Conservation (phyloP, 805 yeast species). For the Ogataea trehaloabstinens region DNA sequence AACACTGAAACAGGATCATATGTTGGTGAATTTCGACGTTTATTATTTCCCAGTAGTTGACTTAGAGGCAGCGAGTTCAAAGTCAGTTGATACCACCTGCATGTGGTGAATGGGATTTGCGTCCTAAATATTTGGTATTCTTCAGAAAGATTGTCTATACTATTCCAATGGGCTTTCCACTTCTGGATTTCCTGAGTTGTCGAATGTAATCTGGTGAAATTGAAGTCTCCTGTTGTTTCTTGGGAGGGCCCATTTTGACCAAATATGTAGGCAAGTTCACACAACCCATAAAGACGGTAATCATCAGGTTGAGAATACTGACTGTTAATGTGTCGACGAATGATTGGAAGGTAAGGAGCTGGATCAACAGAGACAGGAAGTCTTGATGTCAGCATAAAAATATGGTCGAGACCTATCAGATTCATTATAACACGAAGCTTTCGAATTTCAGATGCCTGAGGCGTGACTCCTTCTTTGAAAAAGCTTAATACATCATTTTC, state of each 20-base stretch:
- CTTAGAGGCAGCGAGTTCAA: constrained; percentile 4
- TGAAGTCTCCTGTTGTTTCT: constrained; percentile 1
- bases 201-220: constrained; percentile 3
- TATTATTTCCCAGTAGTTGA: constrained; percentile 4
- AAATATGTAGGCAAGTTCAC: constrained; percentile 3
- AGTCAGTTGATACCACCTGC: constrained; percentile 4
- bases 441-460: constrained; percentile 2
- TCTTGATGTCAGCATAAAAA: constrained; percentile 5
- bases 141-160: neutral
- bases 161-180: constrained; percentile 3
- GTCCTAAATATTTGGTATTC: constrained; percentile 1
- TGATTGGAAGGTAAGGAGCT: constrained; percentile 2
- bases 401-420: constrained; percentile 3
- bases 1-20: constrained; percentile 6
- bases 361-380: constrained; percentile 6
- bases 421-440: constrained; percentile 2
- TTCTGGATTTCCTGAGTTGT: constrained; percentile 3
- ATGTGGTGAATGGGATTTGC: constrained; percentile 4
- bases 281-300: constrained; percentile 2
- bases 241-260: neutral
- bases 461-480: neutral
- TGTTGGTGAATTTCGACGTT: neutral
- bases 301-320: constrained; percentile 3
- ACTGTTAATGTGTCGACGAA: neutral
- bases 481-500: constrained; percentile 1